Base-by-base conservation (phyloP, 805 yeast genomes). In the Candida insectalens region DNA sequence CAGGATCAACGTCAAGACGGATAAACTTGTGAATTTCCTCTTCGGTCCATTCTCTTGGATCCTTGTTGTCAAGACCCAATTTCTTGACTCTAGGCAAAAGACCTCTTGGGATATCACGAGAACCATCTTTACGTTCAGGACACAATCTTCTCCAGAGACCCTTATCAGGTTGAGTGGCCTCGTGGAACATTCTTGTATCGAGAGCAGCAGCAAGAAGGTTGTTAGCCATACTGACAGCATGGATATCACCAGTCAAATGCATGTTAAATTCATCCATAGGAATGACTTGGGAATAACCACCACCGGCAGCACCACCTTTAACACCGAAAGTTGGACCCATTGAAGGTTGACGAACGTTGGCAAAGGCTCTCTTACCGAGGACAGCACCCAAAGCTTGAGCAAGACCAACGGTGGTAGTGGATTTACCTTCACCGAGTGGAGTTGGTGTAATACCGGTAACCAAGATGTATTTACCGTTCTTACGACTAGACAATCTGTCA, bases 291-390 rank as follows among this genome's bases (percentile, higher is more conserved):
- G 97, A 73, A 60, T 87, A 89, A 31, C 97, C 97, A 55, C 97
- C 98, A 49, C 98, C 98, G 14, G 97, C 97, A 37, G 98, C 98
- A 59, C 97, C 97, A 52, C 98, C 98, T 64, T 89, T 89, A 49
- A 89, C 87, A 58, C 98, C 98, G 50, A 89, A 89, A 14, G 97
- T 89, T 33, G 98, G 98, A 26, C 97, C 97, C 96, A 89, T 85
- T 7, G 94, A 82, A 19, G 97, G 97, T 59, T 89, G 98, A 59
- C 98, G 82, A 33, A 89, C 95, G 50, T 84, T 87, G 35, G 97
- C 98, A 57, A 88, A 77, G 25, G 94, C 77, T 38, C 80, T 79
- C 57, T 74, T 77, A 34, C 76, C 71, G 49, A 89, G 68, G 50
- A 85, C 94, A 18, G 96, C 96, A 40, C 95, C 94, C 38, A 89